Base-by-base conservation (phyloP, 768 basidiomycete genomes). In the Naganishia friedmannii region DNA sequence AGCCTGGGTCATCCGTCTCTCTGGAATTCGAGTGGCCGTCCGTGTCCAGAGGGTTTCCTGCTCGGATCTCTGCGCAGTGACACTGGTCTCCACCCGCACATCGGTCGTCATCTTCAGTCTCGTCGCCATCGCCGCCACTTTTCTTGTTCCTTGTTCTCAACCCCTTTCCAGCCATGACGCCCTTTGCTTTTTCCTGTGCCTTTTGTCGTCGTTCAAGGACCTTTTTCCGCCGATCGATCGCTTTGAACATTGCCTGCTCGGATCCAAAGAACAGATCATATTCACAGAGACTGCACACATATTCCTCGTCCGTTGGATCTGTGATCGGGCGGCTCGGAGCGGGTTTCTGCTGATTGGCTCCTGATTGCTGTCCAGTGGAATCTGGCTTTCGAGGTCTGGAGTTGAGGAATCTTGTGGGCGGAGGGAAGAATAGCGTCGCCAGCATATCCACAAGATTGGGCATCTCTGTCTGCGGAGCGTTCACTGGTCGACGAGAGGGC, bases 231-330 rank as follows among this genome's bases (percentile, higher is more conserved):
- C 85, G 87, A 80, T 87, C 83, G 70, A 92, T 83, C 53, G 88
- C 89, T 54, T 85, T 83, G 72, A 86, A 84, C 79, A 90, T 88
- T 67, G 84, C 85, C 66, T 82, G 69, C 48, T 90, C 90, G 63
- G 89, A 89, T n/a, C 92, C 92, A 78, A 90, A 98, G 80, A 95
- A 94, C 68, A 98, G 77, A 69, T 88, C 85, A 79, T 93, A 94
- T 82, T 98, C 95, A 83, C 95, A 98, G 76, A 90, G 90, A 72
- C 90, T 86, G 79, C 95, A 98, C 70, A 97, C 88, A 89, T 91
- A 96, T 79, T 97, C 95, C 28, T 96, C 92, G 39, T 82, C 84
- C 9, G 88, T 58, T 68, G 72, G 56, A 70, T 65, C 42, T 2
- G 72, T 26, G 19, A 73, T 12, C 10, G 57, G 29, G 21, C 69